phyloP scores from a whole-genome alignment of 2,329 filamentous ascomycete species.

The Cladophialophora immunda region DNA sequence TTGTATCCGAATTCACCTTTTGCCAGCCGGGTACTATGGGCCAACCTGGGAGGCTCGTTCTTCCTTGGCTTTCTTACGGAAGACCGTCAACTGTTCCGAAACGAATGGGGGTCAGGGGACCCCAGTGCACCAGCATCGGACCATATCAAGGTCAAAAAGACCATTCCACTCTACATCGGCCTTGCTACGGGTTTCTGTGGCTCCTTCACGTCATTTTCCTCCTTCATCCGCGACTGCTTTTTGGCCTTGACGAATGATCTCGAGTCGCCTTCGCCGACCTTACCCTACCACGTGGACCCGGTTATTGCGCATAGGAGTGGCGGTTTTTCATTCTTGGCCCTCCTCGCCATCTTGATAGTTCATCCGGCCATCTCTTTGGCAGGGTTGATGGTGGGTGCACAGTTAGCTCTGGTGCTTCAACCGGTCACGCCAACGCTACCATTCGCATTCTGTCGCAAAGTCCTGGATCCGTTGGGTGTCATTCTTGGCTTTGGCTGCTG shows the following conservation, averaged over 20 bases:
- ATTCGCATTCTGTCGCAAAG: constrained; percentile 60
- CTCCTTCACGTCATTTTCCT: constrained; percentile 85
- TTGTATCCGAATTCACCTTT: constrained; percentile 79
- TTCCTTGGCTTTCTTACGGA: constrained; percentile 83
- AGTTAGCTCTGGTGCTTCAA: constrained; percentile 71
- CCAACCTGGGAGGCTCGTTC: constrained; percentile 80
- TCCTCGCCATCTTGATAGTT: constrained; percentile 73
- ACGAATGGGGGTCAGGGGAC: constrained; percentile 45
- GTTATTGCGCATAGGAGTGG: constrained; percentile 62
- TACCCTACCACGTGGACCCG: constrained; percentile 50
- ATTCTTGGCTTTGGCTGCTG: constrained; percentile 74
- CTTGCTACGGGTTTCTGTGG: constrained; percentile 87
- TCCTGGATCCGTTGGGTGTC: constrained; percentile 69
- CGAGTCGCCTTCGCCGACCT: constrained; percentile 55
- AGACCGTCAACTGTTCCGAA: constrained; percentile 74
- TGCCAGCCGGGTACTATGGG: constrained; percentile 77
- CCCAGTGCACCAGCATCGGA: constrained; percentile 22
- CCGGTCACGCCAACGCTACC: constrained; percentile 67
- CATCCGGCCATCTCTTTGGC: constrained; percentile 74
- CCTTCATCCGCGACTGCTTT: constrained; percentile 80
- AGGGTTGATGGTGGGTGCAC: constrained; percentile 74
- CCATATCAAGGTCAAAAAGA: constrained; percentile 68
- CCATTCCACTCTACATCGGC: constrained; percentile 82
- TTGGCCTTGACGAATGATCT: constrained; percentile 77
- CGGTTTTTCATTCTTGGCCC: constrained; percentile 80